Base-by-base conservation (phyloP, 2,329 filamentous ascomycete species). In the Fusarium liriodendri region DNA sequence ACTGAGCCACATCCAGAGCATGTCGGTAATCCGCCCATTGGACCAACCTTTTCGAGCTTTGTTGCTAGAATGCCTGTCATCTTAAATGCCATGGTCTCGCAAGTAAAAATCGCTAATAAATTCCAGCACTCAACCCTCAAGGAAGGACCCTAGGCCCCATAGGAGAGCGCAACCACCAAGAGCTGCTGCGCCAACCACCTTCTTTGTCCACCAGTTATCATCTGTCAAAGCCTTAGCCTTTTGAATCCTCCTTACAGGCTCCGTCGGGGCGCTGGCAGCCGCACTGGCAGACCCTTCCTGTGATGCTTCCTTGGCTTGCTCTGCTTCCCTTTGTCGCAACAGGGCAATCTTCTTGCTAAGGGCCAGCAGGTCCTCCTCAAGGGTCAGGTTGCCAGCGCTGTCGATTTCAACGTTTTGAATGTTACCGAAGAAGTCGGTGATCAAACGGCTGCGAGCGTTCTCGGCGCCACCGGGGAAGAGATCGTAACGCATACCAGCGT, bases 381-480 rank as follows among this genome's bases (percentile, higher is more conserved):
- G 88, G 40, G 85, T 89, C 63, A 85, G 84, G 69, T 88, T 89
- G 67, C 89, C 87, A 52, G 86, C 85, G 29, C 87, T 88, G 75
- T 97, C 94, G 5, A 98, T 91, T 83, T 98, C 97, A 5, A 99
- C 95, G 76, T 96, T 97, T 82, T 99, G 97, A 16, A 98, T 95
- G 81, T 98, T 99, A 27, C 97, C 97, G 74, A 99, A 98, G 84
- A 99, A 99, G 81, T 99, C 97, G 78, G 97, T 97, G 45, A 99
- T 91, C 33, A 97, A 88, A 47, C 95, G 91, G 76, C 93, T 90
- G 63, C 95, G 89, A 0, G 94, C 96, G 11, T 89, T 92, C 9
- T 91, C 86, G 76, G 95, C 93, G 8, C 95, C 95, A 13, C 95
- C 96, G 0, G 89, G 91, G 83, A 99, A 98, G n/a, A 99, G 85